Base-by-base conservation (phyloP, 2,329 filamentous ascomycete genomes). In the Botrytis porri region DNA sequence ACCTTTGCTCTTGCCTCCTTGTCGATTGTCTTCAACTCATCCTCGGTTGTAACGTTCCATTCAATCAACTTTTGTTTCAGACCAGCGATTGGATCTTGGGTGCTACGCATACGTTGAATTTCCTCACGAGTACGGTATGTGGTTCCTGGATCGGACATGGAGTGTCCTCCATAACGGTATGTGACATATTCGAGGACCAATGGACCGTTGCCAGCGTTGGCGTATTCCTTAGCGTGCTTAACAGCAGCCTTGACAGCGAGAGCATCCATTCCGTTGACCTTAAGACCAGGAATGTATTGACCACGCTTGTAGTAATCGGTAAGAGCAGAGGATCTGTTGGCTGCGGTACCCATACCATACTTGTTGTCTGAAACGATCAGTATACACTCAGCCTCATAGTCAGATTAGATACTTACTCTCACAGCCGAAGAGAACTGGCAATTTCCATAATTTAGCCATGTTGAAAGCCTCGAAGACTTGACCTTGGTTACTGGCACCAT, bases 261-360 rank as follows among this genome's bases (percentile, higher is more conserved):
- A 80, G 97, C 94, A 83, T 99, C 96, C 96, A 99, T 99, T 82
- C 94, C 96, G 86, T 99, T 99, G 84, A 99, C 94, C 90, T 99
- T 99, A 80, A 99, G 90, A 86, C 96, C 96, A 73, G 96, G 95
- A 79, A 99, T 99, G 88, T 98, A 99, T 87, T 99, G 96, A 78
- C 96, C 96, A 86, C 96, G 95, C 92, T 98, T 98, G 90, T 99
- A 98, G 91, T 99, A 99, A 84, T 99, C 96, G 84, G 96, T 98
- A 82, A 98, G 86, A 80, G 96, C 96, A 75, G 96, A 95, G 75
- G 96, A 95, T 81, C 96, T 94, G 85, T 92, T 92, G 78, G 96
- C 95, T 75, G 96, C 93, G 76, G 96, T 99, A 86, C 96, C 96
- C 96, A 99, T 99, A 84, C 96, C 96, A 84, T 99, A 99, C 86